Conservation (phyloP, 129 eudicot species). For the Silybum marianum region DNA sequence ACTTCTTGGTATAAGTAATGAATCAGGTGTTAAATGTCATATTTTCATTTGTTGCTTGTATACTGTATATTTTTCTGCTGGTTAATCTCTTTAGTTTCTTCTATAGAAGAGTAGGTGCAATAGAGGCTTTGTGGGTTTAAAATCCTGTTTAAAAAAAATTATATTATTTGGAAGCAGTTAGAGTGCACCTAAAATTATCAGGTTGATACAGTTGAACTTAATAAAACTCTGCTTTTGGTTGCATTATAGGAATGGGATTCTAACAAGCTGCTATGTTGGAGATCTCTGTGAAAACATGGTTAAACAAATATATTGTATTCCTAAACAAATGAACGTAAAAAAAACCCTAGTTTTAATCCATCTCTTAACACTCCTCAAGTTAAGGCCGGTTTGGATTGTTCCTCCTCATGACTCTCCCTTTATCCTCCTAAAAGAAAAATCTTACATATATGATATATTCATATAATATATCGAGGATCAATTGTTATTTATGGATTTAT, state of each 20-base stretch:
- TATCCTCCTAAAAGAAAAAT: not conserved
- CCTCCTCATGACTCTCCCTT: not conserved
- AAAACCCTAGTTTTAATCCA: not conserved
- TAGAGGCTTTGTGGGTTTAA: not conserved
- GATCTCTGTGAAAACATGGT: not conserved
- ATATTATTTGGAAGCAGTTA: not conserved
- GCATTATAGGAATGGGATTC: not conserved
- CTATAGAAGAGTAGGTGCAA: not conserved
- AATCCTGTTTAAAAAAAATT: not conserved
- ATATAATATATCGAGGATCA: too few species aligned
- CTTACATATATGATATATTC: not conserved
- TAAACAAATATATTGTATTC: not conserved
- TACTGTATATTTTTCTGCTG: not conserved
- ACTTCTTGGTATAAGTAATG: not conserved
- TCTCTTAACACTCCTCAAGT: not conserved
- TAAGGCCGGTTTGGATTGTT: not conserved
- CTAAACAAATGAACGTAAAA: too few species aligned
- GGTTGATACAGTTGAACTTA: not conserved
- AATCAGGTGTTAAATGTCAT: constrained; percentile 15
- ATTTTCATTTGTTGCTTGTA: not conserved
- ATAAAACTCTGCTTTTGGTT: not conserved
- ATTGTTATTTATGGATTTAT: too few species aligned
- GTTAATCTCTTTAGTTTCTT: not conserved
- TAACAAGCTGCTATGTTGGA: not conserved
- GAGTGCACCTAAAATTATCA: not conserved